phyloP scores from a whole-genome alignment of 2,329 filamentous ascomycete genomes.

The Fusarium avenaceum region DNA sequence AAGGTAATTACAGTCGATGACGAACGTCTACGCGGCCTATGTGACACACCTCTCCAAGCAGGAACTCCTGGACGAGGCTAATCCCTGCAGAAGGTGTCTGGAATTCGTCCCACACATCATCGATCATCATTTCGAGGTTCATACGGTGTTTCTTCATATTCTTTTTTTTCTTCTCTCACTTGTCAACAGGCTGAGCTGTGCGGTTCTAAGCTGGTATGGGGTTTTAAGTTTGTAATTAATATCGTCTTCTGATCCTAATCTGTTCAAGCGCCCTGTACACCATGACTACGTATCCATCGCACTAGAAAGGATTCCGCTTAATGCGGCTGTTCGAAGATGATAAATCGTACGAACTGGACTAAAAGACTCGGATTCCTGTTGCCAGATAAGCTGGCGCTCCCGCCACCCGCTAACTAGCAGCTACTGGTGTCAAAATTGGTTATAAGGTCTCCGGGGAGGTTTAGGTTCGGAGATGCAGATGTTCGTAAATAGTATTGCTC shows the following conservation, averaged over 20 bases:
- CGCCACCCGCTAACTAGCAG: constrained; percentile 42
- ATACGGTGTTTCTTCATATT: constrained; percentile 6
- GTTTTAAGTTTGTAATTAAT: constrained; percentile 23
- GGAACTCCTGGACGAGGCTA: constrained; percentile 21
- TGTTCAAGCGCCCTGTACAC: constrained; percentile 13
- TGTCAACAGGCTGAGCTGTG: constrained; percentile 4
- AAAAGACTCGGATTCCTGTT: constrained; percentile 1
- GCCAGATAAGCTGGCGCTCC: constrained; percentile 37
- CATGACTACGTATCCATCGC: constrained; percentile 4
- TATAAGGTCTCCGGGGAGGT: neutral
- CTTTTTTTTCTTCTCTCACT: constrained; percentile 11
- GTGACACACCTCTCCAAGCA: constrained; percentile 16
- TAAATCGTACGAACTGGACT: constrained; percentile 4
- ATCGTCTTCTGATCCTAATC: constrained; percentile 22
- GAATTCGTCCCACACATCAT: constrained; percentile 29
- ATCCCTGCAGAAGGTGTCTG: constrained; percentile 19
- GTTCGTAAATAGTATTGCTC: neutral
- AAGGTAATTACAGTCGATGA: constrained; percentile 36
- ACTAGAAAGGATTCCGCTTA: constrained; percentile 17
- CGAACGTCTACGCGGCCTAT: constrained; percentile 39
- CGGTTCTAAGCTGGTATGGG: neutral
- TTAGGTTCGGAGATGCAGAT: neutral
- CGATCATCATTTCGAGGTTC: constrained; percentile 17
- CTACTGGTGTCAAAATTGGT: neutral
- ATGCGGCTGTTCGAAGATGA: constrained; percentile 9